phyloP scores from a whole-genome alignment of 139 green algal genomes.

The Tetraselmis chui region DNA sequence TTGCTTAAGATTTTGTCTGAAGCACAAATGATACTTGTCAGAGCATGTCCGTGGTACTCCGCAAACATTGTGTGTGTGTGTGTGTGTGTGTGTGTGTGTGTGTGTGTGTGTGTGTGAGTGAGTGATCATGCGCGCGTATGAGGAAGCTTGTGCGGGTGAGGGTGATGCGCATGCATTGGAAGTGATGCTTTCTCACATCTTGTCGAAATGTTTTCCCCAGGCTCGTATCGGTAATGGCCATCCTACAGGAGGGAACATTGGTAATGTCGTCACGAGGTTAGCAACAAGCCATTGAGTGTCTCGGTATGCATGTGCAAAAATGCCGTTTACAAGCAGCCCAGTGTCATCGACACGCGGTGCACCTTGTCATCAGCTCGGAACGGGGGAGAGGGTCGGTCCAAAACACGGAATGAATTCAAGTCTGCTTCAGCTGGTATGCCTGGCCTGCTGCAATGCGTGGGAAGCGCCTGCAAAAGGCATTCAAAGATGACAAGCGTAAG shows the following conservation, averaged over 20 bases:
- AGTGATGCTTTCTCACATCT: slow-evolving; percentile 79
- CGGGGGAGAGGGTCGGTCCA: slow-evolving; percentile 44
- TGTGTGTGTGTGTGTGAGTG: not conserved
- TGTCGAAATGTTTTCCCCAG: slow-evolving; percentile 78
- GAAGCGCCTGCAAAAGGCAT: too few relatives aligned
- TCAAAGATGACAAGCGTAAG: too few relatives aligned
- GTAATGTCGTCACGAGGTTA: not conserved
- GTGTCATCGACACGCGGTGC: not conserved
- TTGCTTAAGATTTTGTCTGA: slow-evolving; percentile 90
- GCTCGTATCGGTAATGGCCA: slow-evolving; percentile 72
- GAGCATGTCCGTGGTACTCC: not conserved
- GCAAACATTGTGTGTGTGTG: too few relatives aligned
- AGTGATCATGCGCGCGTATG: not conserved
- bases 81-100: not conserved
- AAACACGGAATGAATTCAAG: slow-evolving; percentile 25
- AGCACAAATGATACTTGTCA: not conserved
- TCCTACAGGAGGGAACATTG: slow-evolving; percentile 40
- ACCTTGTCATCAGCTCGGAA: slow-evolving; percentile 54
- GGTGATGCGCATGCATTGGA: too few relatives aligned
- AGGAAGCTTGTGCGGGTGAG: not conserved
- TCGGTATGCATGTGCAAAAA: not conserved
- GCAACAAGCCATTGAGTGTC: not conserved
- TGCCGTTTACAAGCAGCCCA: not conserved
- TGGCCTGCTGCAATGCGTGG: not conserved
- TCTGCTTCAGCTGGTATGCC: not conserved